Conservation (phyloP, 2,329 filamentous ascomycete species). For the Xylariaceae sp. region DNA sequence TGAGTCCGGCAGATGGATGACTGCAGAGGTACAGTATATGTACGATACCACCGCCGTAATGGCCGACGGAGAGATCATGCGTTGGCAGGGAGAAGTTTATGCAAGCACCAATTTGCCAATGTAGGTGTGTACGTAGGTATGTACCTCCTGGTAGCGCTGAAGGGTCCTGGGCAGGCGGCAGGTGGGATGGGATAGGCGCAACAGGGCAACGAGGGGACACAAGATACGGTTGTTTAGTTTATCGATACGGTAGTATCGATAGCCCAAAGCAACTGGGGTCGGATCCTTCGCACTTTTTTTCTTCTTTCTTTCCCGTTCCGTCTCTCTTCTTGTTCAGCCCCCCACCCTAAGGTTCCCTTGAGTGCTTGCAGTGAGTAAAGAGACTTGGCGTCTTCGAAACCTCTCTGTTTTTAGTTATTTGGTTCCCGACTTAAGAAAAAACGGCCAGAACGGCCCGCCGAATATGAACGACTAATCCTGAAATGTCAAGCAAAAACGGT, state of each 20-base stretch:
- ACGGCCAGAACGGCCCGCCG: constrained; percentile 8
- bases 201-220: constrained; percentile 24
- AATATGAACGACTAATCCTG: constrained; percentile 18
- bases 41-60: background rate
- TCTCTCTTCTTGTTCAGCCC: background rate
- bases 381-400: constrained; percentile 11
- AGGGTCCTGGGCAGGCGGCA: too few relatives aligned
- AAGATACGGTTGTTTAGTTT: constrained; percentile 19
- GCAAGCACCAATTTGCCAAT: background rate
- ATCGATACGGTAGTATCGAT: constrained; percentile 26
- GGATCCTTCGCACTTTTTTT: background rate
- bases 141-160: constrained; percentile 21
- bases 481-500: constrained; percentile 12
- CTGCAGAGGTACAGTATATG: background rate
- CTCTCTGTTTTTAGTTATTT: background rate
- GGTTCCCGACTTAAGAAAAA: constrained; percentile 2
- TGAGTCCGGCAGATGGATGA: background rate
- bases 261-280: constrained; percentile 12
- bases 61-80: background rate
- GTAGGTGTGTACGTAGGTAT: too few relatives aligned
- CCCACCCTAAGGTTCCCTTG: background rate
- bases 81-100: background rate
- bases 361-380: constrained; percentile 11
- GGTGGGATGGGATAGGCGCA: constrained; percentile 26
- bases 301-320: constrained; percentile 5